These are phyloP conservation scores for Salix koriyanagi DNA, from an alignment of 345 rosid species.

Conservation along the genomic window DNA sequence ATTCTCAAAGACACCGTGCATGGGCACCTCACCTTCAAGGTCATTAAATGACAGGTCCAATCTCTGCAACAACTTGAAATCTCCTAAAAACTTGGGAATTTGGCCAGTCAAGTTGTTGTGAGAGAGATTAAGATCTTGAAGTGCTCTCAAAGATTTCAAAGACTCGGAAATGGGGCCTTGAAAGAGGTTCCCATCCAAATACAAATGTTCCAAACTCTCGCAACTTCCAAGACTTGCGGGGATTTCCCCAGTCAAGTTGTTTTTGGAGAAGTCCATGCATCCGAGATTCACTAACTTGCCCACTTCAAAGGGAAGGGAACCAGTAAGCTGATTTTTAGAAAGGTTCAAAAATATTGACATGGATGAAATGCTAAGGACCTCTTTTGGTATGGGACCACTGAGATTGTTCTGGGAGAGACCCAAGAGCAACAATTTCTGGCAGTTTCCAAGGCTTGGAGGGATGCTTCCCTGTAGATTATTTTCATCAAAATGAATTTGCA, in stretches of 20 bases:
- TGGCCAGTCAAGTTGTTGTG: slow-evolving; percentile 6
- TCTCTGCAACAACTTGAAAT: neutral
- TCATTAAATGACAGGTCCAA: slow-evolving; percentile 16
- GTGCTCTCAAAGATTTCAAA: slow-evolving; percentile 1
- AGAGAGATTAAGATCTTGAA: slow-evolving; percentile 1
- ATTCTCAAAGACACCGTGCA: slow-evolving; percentile 9
- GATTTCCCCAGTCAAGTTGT: neutral
- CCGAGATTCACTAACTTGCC: no score
- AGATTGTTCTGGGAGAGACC: no score
- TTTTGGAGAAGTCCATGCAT: no score
- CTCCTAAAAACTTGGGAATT: neutral
- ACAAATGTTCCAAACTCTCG: neutral
- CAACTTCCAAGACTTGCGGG: slow-evolving; percentile 9
- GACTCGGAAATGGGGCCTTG: slow-evolving; percentile 4
- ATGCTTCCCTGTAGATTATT: no score
- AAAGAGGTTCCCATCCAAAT: slow-evolving; percentile 1
- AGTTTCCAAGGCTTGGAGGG: no score
- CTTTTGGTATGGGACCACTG: no score
- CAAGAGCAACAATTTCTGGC: no score
- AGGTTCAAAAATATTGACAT: neutral
- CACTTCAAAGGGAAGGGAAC: slow-evolving; percentile 2
- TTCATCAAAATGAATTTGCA: no score
- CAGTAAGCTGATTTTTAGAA: neutral
- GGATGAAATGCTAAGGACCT: slow-evolving; percentile 10
- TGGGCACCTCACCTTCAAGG: slow-evolving; percentile 13